A percentile compares a stretch with the other conserved stretches of the same genome.
Evolutionary conservation across 176 grass and related monocot genomes (phyloP).

Genomic region (Ampelocalamus luodianensis): DNA sequence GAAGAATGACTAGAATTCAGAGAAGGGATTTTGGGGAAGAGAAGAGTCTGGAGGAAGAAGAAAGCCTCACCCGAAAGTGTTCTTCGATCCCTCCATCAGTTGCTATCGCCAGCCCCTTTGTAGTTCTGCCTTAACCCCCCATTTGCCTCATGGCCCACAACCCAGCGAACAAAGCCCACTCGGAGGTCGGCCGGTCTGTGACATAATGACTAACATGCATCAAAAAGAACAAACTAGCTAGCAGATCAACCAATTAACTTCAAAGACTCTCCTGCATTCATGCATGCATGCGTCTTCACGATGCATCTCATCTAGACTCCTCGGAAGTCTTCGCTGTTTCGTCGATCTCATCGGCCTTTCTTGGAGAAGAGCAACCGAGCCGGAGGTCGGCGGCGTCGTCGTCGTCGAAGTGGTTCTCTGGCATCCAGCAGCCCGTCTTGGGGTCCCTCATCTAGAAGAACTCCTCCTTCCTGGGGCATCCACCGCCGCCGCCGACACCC

Average conservation of each 20-base stretch:
- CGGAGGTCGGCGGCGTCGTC: constrained; percentile 50
- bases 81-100: no score
- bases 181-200: no score
- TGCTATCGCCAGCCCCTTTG: no score
- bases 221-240: background rate
- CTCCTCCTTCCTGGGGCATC: constrained; percentile 19
- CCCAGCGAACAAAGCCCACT: no score
- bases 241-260: no score
- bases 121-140: no score
- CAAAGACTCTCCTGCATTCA: background rate
- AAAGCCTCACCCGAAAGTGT: no score
- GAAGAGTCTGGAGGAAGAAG: no score
- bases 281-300: background rate
- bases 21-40: no score
- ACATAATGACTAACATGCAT: constrained; percentile 17
- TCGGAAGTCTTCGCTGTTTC: background rate
- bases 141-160: no score
- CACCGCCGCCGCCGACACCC: background rate
- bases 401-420: constrained; percentile 52
- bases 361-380: constrained; percentile 47
- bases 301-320: background rate
- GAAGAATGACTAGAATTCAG: no score
- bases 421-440: constrained; percentile 65
- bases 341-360: constrained; percentile 25
- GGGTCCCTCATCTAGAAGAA: constrained; percentile 73